Base-by-base conservation (phyloP, 306 rosid species). In the Medicago lupulina region DNA sequence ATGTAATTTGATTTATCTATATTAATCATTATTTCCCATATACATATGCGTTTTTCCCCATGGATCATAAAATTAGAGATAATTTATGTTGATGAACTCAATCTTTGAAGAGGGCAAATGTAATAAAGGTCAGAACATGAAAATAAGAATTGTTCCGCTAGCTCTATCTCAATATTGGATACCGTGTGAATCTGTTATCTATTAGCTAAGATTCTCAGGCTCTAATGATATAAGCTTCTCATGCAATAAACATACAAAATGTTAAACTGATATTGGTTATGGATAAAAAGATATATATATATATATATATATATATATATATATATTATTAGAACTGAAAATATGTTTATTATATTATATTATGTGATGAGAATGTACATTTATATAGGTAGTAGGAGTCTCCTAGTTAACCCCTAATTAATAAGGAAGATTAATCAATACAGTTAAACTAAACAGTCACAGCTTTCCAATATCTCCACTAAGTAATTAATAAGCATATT, bases 1-100 rank as follows among this genome's bases (percentile, higher is more conserved):
- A 71, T 53, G 54, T 28, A 69, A 64, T 8, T 5, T 65, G 4
- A 51, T 39, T 76, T 58, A 10, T 53, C 39, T 66, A 18, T 67
- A 65, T 76, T 39, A 39, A 69, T 73, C 79, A 80, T 66, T 58
- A 63, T 28, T 67, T 60, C 69, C 60, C 15, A 39, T 44, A 39
- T 17, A 16, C 50, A 58, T 73, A 55, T 74, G 11, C 66, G 75
- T 67, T 34, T 58, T 76, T 12, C 31, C 49, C 6, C 47, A 31
- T 79, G 74, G 44, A 73, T 58, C 23, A 47, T 65, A 73, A 41
- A 76, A 49, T 21, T 58, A 53, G 64, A 83, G 57, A 66, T 50
- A 54, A 38, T 18, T 36, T 57, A 64, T 75, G 71, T 36, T 34
- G 46, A 6, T 58, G 63, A 70, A 53, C 72, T 74, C 55, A 70